Evolutionary conservation across 2,329 filamentous ascomycete genomes (phyloP).

Genomic region (Arthrobotrys sphaeroides): DNA sequence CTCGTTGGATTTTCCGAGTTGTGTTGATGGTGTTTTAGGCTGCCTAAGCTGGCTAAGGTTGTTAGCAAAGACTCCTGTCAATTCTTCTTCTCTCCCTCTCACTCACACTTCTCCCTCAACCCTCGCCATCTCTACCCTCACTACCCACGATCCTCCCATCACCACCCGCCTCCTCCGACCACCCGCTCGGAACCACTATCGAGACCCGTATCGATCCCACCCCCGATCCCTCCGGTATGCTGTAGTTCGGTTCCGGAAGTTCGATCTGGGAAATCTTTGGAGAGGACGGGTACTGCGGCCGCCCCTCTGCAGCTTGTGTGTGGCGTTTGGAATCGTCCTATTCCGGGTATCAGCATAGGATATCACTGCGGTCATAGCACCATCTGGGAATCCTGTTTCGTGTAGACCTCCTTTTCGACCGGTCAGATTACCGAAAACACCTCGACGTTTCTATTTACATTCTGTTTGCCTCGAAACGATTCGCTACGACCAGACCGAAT

Average conservation of each 20-base stretch:
- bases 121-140: constrained; percentile 6
- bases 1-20: constrained; percentile 43
- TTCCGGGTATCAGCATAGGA: constrained; percentile 42
- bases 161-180: constrained; percentile 9
- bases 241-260: background rate
- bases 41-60: constrained; percentile 29
- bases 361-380: constrained; percentile 15
- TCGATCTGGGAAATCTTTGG: constrained; percentile 24
- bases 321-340: constrained; percentile 46
- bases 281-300: constrained; percentile 30
- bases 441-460: constrained; percentile 41
- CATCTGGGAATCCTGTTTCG: constrained; percentile 30
- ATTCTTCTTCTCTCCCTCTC: constrained; percentile 22
- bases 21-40: constrained; percentile 41
- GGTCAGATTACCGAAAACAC: constrained; percentile 10
- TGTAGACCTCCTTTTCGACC: constrained; percentile 43
- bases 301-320: constrained; percentile 35
- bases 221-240: constrained; percentile 18
- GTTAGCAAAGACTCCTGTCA: constrained; percentile 23
- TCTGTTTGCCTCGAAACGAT: constrained; percentile 36
- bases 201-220: background rate
- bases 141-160: constrained; percentile 11
- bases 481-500: constrained; percentile 32
- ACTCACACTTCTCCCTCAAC: constrained; percentile 23
- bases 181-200: background rate